Evolutionary conservation across 75 land plant genomes (phyloP).

Genomic region (Pinus tabuliformis): DNA sequence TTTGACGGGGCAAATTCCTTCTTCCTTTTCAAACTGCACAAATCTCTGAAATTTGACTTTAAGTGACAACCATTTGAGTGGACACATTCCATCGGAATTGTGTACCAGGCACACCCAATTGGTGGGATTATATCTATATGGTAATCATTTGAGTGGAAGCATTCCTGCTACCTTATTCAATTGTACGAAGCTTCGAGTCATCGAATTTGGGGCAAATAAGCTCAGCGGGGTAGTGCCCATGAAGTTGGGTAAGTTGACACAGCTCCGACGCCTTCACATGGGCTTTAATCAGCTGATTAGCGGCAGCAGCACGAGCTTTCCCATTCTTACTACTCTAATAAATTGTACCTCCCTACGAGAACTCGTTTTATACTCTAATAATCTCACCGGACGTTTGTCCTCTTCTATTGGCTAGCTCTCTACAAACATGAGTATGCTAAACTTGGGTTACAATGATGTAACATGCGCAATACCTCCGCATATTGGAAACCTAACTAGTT

Average conservation of each 20-base stretch:
- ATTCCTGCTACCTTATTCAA: not conserved
- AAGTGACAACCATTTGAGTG: too few relatives aligned
- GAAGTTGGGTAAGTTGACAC: not conserved
- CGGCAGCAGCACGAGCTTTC: not conserved
- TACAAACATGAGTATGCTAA: not conserved
- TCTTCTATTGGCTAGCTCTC: not conserved
- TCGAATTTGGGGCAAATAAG: not conserved
- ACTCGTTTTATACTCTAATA: not conserved
- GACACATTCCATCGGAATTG: too few relatives aligned
- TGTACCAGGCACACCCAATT: too few relatives aligned
- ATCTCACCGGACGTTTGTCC: not conserved
- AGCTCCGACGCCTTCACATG: not conserved
- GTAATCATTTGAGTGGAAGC: too few relatives aligned
- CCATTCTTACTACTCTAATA: conserved; percentile 2
- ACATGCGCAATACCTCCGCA: not conserved
- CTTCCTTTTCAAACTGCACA: too few relatives aligned
- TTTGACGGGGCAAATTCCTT: too few relatives aligned
- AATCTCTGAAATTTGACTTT: too few relatives aligned
- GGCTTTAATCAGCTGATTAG: not conserved
- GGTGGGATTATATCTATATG: too few relatives aligned
- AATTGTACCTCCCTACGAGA: not conserved
- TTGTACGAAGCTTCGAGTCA: not conserved
- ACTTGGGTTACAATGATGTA: not conserved
- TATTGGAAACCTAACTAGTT: not conserved
- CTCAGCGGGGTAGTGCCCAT: not conserved